These are phyloP conservation scores for Durotheca rogersii DNA, from an alignment of 495 filamentous ascomycete genomes.

Conservation along the genomic window DNA sequence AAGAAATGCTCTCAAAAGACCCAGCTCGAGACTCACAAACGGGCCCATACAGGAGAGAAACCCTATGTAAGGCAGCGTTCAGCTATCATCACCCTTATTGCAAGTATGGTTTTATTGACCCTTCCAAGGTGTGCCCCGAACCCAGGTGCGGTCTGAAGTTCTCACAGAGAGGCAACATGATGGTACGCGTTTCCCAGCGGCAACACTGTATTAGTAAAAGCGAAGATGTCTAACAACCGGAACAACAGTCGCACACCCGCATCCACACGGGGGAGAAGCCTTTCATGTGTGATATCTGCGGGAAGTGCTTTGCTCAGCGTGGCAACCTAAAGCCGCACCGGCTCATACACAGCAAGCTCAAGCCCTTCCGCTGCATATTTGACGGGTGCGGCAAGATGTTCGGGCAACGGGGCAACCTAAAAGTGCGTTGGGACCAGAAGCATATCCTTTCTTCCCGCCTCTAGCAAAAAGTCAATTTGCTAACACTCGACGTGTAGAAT, in stretches of 20 bases:
- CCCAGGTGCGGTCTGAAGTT: constrained; percentile 77
- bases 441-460: not conserved
- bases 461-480: not conserved
- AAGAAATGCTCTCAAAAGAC: constrained; percentile 92
- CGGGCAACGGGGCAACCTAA: constrained; percentile 85
- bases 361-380: constrained; percentile 78
- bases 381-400: constrained; percentile 84
- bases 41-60: constrained; percentile 87
- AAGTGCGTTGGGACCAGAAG: constrained; percentile 56
- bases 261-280: constrained; percentile 83
- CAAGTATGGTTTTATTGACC: not conserved
- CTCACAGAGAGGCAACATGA: constrained; percentile 85
- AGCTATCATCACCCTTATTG: not conserved
- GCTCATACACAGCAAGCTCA: constrained; percentile 73
- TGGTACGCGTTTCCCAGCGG: constrained; percentile 53
- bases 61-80: constrained; percentile 70
- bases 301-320: constrained; percentile 78
- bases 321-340: constrained; percentile 87
- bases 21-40: constrained; percentile 86
- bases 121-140: constrained; percentile 67
- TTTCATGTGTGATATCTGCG: constrained; percentile 79
- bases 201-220: constrained; percentile 7
- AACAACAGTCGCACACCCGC: constrained; percentile 72
- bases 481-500: constrained; percentile 54
- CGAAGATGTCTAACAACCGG: no score